These are phyloP conservation scores for Aphanomyces euteiches DNA, from an alignment of 352 stramenopile species.

Conservation along the genomic window DNA sequence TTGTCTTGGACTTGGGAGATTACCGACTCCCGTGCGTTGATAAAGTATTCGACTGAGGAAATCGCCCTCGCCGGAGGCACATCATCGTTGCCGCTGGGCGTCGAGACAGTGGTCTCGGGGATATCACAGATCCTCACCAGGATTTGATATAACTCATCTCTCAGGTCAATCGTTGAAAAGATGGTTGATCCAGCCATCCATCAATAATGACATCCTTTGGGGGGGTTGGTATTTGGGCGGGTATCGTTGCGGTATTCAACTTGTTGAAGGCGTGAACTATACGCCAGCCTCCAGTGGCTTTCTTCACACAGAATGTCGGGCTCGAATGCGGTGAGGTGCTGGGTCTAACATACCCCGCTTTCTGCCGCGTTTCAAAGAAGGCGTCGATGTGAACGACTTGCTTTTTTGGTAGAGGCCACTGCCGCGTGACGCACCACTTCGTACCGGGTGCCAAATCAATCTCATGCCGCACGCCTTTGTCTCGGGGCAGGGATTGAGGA, in stretches of 20 bases:
- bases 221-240: constrained; percentile 37
- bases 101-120: constrained; percentile 32
- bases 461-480: too few species aligned
- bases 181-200: constrained; percentile 34
- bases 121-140: constrained; percentile 30
- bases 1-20: too few species aligned
- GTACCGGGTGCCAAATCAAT: too few species aligned
- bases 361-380: constrained; percentile 20
- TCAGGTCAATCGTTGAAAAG: constrained; percentile 38
- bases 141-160: constrained; percentile 38
- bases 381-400: too few species aligned
- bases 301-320: constrained; percentile 36
- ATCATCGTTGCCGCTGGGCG: constrained; percentile 34
- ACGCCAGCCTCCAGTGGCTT: constrained; percentile 32
- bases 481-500: too few species aligned
- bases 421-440: too few species aligned
- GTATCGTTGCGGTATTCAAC: constrained; percentile 38
- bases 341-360: constrained; percentile 25
- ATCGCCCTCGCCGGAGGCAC: too few species aligned
- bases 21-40: too few species aligned
- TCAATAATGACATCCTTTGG: constrained; percentile 35
- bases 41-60: too few species aligned
- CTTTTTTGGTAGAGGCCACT: too few species aligned
- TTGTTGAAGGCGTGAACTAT: constrained; percentile 43
- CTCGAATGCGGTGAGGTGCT: constrained; percentile 32